These are phyloP conservation scores for Trichoderma sp. DNA, from an alignment of 2,329 filamentous ascomycete genomes.

Conservation along the genomic window DNA sequence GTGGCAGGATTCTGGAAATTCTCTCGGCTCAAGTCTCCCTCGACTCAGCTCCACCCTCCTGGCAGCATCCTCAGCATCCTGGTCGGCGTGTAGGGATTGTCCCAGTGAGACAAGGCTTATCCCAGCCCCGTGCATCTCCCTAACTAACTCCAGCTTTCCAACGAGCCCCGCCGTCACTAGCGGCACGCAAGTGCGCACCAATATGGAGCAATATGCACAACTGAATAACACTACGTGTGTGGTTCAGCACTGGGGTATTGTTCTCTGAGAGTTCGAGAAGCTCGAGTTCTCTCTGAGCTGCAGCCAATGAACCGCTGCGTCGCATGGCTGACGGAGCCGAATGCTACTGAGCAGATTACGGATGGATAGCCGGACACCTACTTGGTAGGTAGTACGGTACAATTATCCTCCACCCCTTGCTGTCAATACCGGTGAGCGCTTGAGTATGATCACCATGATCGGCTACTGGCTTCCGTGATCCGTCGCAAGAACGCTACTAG, in stretches of 20 bases:
- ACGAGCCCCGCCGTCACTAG: conserved; percentile 10
- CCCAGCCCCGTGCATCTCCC: conserved; percentile 21
- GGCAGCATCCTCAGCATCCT: conserved; percentile 22
- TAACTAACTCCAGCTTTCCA: conserved; percentile 22
- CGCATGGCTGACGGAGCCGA: conserved; percentile 2
- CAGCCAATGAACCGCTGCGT: conserved; percentile 3
- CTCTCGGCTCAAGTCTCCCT: conserved; percentile 23
- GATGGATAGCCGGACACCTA: neutral
- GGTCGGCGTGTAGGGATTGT: neutral
- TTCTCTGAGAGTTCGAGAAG: conserved; percentile 26
- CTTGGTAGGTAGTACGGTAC: neutral
- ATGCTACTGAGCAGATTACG: neutral
- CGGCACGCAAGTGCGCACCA: neutral
- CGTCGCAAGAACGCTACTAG: conserved; percentile 7
- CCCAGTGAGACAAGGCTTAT: conserved; percentile 18
- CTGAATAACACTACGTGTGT: neutral
- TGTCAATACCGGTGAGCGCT: conserved; percentile 14
- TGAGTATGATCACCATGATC: conserved; percentile 25
- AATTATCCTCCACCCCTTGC: conserved; percentile 13
- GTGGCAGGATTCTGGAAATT: conserved; percentile 43
- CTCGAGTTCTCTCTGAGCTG: neutral
- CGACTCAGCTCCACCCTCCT: conserved; percentile 14
- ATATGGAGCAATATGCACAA: conserved; percentile 11
- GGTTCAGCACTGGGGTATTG: conserved; percentile 1
- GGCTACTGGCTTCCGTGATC: conserved; percentile 27